Base-by-base conservation (phyloP, 2,329 filamentous ascomycete species). In the Penicillium sp. region DNA sequence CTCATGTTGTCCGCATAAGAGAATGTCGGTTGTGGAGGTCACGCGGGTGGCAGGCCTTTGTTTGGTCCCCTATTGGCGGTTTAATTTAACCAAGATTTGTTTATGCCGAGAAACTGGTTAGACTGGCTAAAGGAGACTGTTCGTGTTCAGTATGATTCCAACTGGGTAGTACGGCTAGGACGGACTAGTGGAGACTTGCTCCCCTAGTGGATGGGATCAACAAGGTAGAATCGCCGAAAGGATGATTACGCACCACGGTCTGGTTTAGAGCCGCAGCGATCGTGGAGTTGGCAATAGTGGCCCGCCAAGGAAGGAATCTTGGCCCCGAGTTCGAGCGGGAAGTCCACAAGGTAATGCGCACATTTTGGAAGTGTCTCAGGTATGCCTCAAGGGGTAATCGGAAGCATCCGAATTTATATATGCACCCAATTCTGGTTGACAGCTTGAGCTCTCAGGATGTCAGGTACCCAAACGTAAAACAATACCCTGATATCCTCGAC, bases 241-340 rank as follows among this genome's bases (percentile, higher is more conserved):
- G 42, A 58, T 54, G 54, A 48, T 48, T 58, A 56, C 29, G 46
- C 47, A 55, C 40, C 21, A 7, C 12, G 19, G 43, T 45, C 27
- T 40, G 48, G 31, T 13, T 45, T 25, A 48, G 51, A 60, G 56
- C 54, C 60, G 56, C 54, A 62, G 61, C 57, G 62, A 65, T 60
- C 57, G 42, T 60, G 50, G 57, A 41, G 52, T 52, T 57, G 17
- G 25, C 41, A n/a, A 48, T 23, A n/a, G 15, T 46, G 1, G 27
- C 42, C 35, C 23, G 27, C 25, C 41, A 25, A 25, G 7, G 4
- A 52, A 27, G 57, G 62, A 59, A 61, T 57, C 38, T 58, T 47
- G 12, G 21, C 35, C 57, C 57, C 60, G 56, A 56, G 50, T 21
- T 4, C n/a, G 6, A 7, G 42, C 19, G 45, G 45, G 25, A 21